A percentile compares a stretch with the other conserved stretches of the same genome.
Evolutionary conservation across 2,329 filamentous ascomycete species (phyloP).

Genomic region (Ophiostoma tasmaniense): DNA sequence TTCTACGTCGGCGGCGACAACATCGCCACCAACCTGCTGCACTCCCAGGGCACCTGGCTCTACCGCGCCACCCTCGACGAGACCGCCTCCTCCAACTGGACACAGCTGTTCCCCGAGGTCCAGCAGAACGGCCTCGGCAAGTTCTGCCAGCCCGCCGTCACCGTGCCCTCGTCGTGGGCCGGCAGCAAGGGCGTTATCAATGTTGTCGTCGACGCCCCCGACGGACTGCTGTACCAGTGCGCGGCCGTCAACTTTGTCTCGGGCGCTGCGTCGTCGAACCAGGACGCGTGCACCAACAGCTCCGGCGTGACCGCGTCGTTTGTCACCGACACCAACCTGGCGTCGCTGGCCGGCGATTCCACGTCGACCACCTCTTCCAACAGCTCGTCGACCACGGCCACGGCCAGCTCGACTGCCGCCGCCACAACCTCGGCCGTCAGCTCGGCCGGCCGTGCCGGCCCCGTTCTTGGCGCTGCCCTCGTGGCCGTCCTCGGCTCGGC

Average conservation of each 20-base stretch:
- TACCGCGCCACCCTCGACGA: constrained; percentile 49
- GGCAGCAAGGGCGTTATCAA: constrained; percentile 48
- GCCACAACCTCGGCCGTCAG: neutral
- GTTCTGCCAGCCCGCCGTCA: constrained; percentile 44
- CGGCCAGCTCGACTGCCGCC: neutral
- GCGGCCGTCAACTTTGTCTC: constrained; percentile 45
- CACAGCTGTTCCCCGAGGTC: constrained; percentile 45
- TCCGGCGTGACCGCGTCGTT: constrained; percentile 29
- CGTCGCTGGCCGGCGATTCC: constrained; percentile 9
- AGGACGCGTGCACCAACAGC: constrained; percentile 32
- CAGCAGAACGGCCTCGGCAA: constrained; percentile 46
- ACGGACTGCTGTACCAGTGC: constrained; percentile 44
- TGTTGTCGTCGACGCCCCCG: constrained; percentile 43
- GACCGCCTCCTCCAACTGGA: constrained; percentile 42
- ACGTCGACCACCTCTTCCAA: neutral
- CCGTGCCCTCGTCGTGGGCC: constrained; percentile 40
- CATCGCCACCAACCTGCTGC: constrained; percentile 39
- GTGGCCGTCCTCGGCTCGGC: neutral
- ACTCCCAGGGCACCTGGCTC: constrained; percentile 47
- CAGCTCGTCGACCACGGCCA: neutral
- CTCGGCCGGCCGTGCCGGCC: constrained; percentile 12
- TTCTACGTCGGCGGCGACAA: constrained; percentile 51
- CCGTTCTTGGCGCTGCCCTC: constrained; percentile 13
- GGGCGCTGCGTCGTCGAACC: constrained; percentile 26
- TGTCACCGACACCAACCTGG: constrained; percentile 26